phyloP scores from a whole-genome alignment of 2,329 filamentous ascomycete species.

The Monosporascus sp. region DNA sequence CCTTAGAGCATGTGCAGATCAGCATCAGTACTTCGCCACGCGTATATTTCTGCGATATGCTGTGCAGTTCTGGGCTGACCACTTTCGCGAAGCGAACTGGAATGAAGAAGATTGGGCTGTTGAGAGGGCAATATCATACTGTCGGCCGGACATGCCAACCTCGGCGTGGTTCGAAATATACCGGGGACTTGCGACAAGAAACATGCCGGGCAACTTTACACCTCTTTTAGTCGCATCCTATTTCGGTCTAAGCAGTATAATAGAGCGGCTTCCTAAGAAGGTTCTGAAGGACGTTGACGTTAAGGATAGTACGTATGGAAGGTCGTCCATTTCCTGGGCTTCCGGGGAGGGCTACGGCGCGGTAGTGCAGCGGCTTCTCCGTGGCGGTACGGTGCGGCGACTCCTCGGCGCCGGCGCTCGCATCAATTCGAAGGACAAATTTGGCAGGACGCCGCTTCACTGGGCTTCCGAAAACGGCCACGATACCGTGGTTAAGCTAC shows the following conservation, averaged over 20 bases:
- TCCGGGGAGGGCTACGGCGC: too few relatives aligned
- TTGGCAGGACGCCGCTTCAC: too few relatives aligned
- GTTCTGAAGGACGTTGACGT: background rate
- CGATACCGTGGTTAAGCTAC: background rate
- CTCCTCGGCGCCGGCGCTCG: too few relatives aligned
- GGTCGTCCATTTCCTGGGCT: slow-evolving; percentile 5
- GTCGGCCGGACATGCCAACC: too few relatives aligned
- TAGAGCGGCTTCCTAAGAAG: background rate
- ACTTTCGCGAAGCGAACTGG: slow-evolving; percentile 2
- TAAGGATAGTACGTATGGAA: background rate
- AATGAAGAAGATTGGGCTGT: background rate
- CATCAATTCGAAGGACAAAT: too few relatives aligned
- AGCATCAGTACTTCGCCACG: too few relatives aligned
- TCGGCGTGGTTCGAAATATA: slow-evolving; percentile 1
- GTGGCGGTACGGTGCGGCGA: too few relatives aligned
- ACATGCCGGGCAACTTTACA: background rate
- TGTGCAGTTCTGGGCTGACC: slow-evolving; percentile 3
- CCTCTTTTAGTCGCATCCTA: slow-evolving; percentile 8
- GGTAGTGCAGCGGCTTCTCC: too few relatives aligned
- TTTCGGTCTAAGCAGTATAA: slow-evolving; percentile 4
- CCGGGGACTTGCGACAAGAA: background rate
- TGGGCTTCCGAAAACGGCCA: background rate
- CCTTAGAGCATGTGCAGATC: background rate
- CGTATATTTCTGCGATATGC: slow-evolving; percentile 7
- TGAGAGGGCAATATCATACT: background rate